Conservation (phyloP, 257 asterid genomes). For the Cordia subcordata region DNA sequence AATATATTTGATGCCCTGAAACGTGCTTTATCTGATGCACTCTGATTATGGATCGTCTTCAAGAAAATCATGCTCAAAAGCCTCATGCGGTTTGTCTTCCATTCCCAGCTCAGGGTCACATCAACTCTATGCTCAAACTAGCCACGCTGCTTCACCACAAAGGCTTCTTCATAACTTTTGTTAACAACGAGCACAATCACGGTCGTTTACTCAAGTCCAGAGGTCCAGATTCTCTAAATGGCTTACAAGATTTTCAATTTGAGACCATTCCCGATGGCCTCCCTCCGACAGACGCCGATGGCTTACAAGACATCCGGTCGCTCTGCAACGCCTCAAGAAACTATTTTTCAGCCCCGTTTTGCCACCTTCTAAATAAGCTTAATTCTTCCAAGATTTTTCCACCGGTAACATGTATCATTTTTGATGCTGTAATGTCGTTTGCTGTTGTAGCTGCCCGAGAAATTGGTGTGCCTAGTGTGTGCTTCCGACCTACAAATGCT, state of each 20-base stretch:
- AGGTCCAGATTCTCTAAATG: conserved; percentile 10
- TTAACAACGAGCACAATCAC: conserved; percentile 52
- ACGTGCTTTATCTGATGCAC: no score
- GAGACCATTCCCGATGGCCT: conserved; percentile 36
- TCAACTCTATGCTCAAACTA: conserved; percentile 40
- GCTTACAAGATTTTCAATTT: conserved; percentile 23
- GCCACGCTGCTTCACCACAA: conserved; percentile 50
- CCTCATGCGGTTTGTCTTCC: conserved; percentile 37
- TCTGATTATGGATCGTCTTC: not conserved
- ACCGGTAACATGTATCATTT: conserved; percentile 24
- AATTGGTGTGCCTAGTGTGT: conserved; percentile 18
- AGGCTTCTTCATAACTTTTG: conserved; percentile 48
- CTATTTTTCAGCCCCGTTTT: conserved; percentile 20
- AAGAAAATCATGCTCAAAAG: conserved; percentile 9
- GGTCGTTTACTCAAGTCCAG: conserved; percentile 26
- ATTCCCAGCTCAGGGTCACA: conserved; percentile 41
- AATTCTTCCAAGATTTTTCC: conserved; percentile 7
- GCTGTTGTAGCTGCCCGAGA: conserved; percentile 20
- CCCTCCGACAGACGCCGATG: conserved; percentile 12
- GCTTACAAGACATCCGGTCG: conserved; percentile 18
- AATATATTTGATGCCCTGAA: no score
- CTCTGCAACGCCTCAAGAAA: conserved; percentile 14
- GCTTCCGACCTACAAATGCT: conserved; percentile 19
- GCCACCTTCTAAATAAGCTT: conserved; percentile 17
- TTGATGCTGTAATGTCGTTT: conserved; percentile 22